Base-by-base conservation (phyloP, 2,329 filamentous ascomycete genomes). In the Microdochium trichocladiopsis region DNA sequence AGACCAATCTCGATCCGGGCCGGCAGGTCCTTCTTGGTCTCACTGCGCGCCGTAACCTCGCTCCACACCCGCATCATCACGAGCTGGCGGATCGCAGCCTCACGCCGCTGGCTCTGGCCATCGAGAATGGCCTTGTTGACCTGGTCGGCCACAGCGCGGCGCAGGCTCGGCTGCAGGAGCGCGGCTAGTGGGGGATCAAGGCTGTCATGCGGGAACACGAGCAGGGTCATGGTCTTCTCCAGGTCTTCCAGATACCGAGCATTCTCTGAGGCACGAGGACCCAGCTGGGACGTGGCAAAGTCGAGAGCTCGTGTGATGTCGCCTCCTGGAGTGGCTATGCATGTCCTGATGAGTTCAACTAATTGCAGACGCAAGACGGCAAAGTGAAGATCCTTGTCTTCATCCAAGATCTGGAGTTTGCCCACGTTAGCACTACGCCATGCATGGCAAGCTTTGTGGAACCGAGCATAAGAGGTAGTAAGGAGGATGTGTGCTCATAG, bases 91-190 rank as follows among this genome's bases (percentile, higher is more conserved):
- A 99, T 89, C 24, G 89, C 87, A 12, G 92, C 87, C 67, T 96
- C 90, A 55, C 86, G 82, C 56, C 84, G 79, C 59, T 84, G 77
- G 22, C 86, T 86, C 64, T 92, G 86, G 50, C 80, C 84, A 52
- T 81, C 76, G 24, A 97, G 73, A 51, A 99, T 90, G 11, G 91
- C 90, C 68, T 91, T 86, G 65, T 99, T 99, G 51, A 99, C 94
- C 60, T 81, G 80, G 55, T 86, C 85, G 4, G 94, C 94, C n/a
- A 96, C 91, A 45, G 86, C 82, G 59, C 86, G 83, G 55, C 94
- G 84, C 47, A 97, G 77, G 48, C 84, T 80, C 2, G 92, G 88
- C 58, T 95, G 81, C 18, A 99, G 74, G 25, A 99, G 75, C 48
- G 83, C 82, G 36, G 86, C 84, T 28, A 96, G 75, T 49, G 88